Evolutionary conservation across 306 rosid species (phyloP).

Genomic region (Urtica urens): DNA sequence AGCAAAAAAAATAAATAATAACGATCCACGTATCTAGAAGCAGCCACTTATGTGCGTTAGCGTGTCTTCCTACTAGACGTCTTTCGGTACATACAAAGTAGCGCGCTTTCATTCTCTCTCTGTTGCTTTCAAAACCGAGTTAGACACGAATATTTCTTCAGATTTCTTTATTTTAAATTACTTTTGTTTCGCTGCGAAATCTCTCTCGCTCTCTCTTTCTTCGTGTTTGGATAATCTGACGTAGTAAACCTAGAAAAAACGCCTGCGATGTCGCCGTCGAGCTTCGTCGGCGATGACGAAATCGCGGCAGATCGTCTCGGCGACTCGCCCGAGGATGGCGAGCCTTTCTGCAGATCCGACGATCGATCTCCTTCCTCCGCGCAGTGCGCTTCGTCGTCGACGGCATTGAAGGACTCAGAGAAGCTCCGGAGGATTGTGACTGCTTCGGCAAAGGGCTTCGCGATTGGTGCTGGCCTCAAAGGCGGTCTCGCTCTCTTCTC

Average conservation of each 20-base stretch:
- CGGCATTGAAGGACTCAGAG: slow-evolving; percentile 40
- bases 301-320: slow-evolving; percentile 8
- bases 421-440: slow-evolving; percentile 51
- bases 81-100: slow-evolving; percentile 1
- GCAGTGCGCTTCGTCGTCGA: slow-evolving; percentile 14
- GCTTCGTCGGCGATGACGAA: slow-evolving; percentile 15
- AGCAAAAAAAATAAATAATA: no score
- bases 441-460: slow-evolving; percentile 80
- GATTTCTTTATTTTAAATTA: neutral
- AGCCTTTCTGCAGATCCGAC: slow-evolving; percentile 23
- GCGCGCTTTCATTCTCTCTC: neutral
- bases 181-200: neutral
- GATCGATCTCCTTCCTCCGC: slow-evolving; percentile 5
- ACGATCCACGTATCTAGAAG: neutral
- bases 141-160: neutral
- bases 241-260: slow-evolving; percentile 4
- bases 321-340: slow-evolving; percentile 16
- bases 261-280: slow-evolving; percentile 41
- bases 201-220: slow-evolving; percentile 1
- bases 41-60: slow-evolving; percentile 10
- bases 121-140: neutral
- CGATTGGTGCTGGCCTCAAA: slow-evolving; percentile 84
- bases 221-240: neutral
- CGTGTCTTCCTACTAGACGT: neutral
- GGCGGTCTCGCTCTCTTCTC: slow-evolving; percentile 95